phyloP scores from a whole-genome alignment of 192 early-diverging fungal genomes.

The Entomortierella beljakovae region DNA sequence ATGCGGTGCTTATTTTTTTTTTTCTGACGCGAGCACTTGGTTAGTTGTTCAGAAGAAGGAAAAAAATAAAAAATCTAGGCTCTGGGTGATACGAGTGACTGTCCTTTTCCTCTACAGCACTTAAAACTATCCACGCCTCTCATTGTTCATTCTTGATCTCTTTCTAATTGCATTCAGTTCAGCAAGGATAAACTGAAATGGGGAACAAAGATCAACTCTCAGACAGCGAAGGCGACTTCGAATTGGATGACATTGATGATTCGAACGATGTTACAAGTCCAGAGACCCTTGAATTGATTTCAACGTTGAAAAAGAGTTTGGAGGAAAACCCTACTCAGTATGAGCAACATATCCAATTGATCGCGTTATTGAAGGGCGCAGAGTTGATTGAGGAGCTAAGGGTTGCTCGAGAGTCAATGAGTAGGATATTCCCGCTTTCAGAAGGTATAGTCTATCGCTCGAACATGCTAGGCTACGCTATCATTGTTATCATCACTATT shows the following conservation, averaged over 20 bases:
- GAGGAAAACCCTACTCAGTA: slow-evolving; percentile 60
- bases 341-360: slow-evolving; percentile 62
- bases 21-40: no score
- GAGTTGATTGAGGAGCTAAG: slow-evolving; percentile 62
- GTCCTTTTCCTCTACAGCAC: no score
- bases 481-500: no score
- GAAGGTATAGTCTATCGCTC: slow-evolving; percentile 59
- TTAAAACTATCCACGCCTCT: no score
- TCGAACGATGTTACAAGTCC: neutral
- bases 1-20: no score
- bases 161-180: neutral
- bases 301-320: slow-evolving; percentile 23
- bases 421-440: slow-evolving; percentile 66
- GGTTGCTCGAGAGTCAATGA: slow-evolving; percentile 67
- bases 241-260: slow-evolving; percentile 14
- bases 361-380: slow-evolving; percentile 52
- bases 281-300: slow-evolving; percentile 23
- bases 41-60: no score
- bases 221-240: slow-evolving; percentile 23
- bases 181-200: slow-evolving; percentile 1
- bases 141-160: neutral
- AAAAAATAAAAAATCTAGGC: no score
- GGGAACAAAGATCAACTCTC: slow-evolving; percentile 13
- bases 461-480: no score
- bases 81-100: no score